Percentiles rank a stretch among this genome's conserved stretches.
Evolutionary conservation across 192 early-diverging fungal genomes (phyloP).

Genomic region (Thoreauomyces humboldtii): DNA sequence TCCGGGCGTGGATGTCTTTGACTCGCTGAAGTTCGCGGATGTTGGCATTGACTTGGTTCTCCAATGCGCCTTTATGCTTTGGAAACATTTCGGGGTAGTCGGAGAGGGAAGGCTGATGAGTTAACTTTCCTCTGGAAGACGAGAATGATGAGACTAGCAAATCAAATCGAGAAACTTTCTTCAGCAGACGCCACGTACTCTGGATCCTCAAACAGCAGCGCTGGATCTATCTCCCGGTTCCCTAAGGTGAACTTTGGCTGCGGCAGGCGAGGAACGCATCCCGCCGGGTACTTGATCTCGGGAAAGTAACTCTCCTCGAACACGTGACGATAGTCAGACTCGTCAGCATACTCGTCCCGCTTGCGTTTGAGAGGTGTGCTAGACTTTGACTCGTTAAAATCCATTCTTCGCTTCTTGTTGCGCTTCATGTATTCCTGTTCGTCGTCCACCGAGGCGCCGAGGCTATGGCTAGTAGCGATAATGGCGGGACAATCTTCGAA

Average conservation of each 20-base stretch:
- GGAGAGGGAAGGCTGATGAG: conserved; percentile 27
- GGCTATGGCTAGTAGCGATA: neutral
- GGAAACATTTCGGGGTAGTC: conserved; percentile 31
- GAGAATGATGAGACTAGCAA: too few species aligned
- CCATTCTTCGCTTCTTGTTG: conserved; percentile 34
- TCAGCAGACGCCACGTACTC: neutral
- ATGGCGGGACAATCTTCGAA: conserved; percentile 12
- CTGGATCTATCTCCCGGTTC: conserved; percentile 1
- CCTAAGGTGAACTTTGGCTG: neutral
- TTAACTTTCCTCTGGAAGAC: neutral
- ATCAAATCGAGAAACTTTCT: too few species aligned
- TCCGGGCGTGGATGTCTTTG: conserved; percentile 59
- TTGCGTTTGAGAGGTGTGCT: neutral
- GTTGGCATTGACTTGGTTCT: conserved; percentile 37
- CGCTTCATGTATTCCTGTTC: conserved; percentile 17
- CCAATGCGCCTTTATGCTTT: conserved; percentile 19
- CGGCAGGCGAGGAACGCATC: conserved; percentile 11
- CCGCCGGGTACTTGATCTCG: conserved; percentile 19
- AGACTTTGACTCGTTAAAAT: neutral
- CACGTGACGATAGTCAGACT: conserved; percentile 42
- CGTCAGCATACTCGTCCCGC: conserved; percentile 22
- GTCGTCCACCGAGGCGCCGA: conserved; percentile 15
- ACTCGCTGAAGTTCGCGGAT: conserved; percentile 51
- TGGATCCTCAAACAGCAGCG: conserved; percentile 17
- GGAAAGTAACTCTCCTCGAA: conserved; percentile 22